These are phyloP conservation scores for Chrysoporthe puriensis DNA, from an alignment of 2,329 filamentous ascomycete species.

Conservation along the genomic window DNA sequence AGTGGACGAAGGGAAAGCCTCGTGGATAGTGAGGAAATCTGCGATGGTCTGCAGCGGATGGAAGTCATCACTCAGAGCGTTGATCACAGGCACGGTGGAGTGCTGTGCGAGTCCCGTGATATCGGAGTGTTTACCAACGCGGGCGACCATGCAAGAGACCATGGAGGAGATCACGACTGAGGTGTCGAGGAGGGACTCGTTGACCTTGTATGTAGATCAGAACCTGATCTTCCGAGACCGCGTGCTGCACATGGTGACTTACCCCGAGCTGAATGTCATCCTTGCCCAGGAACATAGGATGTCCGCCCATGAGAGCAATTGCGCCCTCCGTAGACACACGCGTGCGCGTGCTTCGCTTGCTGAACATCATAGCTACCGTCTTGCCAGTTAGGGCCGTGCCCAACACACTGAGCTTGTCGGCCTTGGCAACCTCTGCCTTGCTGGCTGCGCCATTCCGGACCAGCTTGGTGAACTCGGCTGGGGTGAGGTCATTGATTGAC, in stretches of 20 bases:
- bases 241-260: slow-evolving; percentile 51
- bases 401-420: slow-evolving; percentile 62
- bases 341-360: slow-evolving; percentile 91
- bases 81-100: slow-evolving; percentile 81
- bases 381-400: slow-evolving; percentile 69
- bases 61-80: slow-evolving; percentile 85
- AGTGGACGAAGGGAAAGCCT: slow-evolving; percentile 64
- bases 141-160: slow-evolving; percentile 81
- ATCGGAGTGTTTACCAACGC: slow-evolving; percentile 77
- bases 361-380: slow-evolving; percentile 95
- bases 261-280: slow-evolving; percentile 90
- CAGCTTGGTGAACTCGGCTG: slow-evolving; percentile 77
- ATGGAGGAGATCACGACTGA: slow-evolving; percentile 92
- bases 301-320: slow-evolving; percentile 83
- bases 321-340: slow-evolving; percentile 92
- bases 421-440: slow-evolving; percentile 78
- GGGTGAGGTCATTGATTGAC: slow-evolving; percentile 84
- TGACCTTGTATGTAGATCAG: slow-evolving; percentile 54
- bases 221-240: not conserved
- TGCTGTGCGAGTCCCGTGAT: slow-evolving; percentile 71
- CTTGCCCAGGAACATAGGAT: slow-evolving; percentile 95
- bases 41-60: slow-evolving; percentile 94
- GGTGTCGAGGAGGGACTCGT: slow-evolving; percentile 94
- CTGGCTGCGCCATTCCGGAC: slow-evolving; percentile 79
- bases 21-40: slow-evolving; percentile 88